Base-by-base conservation (phyloP, 225 moss, liverwort and hornwort genomes). In the Neckera pumila region DNA sequence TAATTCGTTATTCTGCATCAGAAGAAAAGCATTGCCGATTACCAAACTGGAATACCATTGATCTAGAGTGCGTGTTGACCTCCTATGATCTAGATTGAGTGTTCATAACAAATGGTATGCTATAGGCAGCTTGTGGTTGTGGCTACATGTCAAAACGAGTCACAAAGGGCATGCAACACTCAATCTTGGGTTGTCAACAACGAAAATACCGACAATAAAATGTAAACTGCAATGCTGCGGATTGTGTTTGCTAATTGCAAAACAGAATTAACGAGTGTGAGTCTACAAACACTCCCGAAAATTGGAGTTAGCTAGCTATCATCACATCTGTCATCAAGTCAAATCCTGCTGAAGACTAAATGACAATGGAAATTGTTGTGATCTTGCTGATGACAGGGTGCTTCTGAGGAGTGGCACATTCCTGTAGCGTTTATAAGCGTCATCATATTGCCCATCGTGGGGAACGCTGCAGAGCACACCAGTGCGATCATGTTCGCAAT, bases 401-500 rank as follows among this genome's bases (percentile, higher is more conserved):
- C 98, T 74, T 94, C 98, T 4, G 82, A 92, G 85, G 93, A 89
- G 80, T 97, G 95, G 96, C 84, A 97, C 76, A 90, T 96, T 84
- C 98, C 98, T 11, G 93, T 97, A 56, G 94, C 95, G 0, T 98
- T 97, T 59, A 96, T 96, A 18, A 95, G 98, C 72, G 98, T 98
- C 60, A 94, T 98, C 63, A 95, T 98, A 43, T 80, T 98, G 53
- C 98, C 98, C 47, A 95, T 98, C 36, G 95, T 97, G 82, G 98
- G 97, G 26, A 98, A 98, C 86, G 97, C 97, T 63, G 96, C 97
- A 4, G 98, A 98, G 91, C 98, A 98, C 88, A 94, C 97, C 21
- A 97, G 98, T 86, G 96, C 98, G 9, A 92, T 97, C 64, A 93
- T 98, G 79, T 98, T 97, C 45, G 97, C 98, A 33, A 80, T 94